Conservation (phyloP, 2,329 filamentous ascomycete genomes). For the Thelonectria olida region DNA sequence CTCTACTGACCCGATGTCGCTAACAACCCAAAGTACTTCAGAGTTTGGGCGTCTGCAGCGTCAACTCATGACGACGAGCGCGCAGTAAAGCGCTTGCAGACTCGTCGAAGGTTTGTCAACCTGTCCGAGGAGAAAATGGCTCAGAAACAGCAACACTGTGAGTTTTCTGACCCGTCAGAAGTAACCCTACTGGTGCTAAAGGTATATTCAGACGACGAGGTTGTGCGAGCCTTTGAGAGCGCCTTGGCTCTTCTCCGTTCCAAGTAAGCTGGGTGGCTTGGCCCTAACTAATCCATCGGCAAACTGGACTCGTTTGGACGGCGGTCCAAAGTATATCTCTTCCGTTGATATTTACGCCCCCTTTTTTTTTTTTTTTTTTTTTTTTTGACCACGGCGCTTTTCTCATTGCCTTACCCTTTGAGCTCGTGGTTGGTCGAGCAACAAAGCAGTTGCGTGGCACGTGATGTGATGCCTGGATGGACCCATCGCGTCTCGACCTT, state of each 20-base stretch:
- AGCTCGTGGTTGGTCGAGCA: conserved; percentile 3
- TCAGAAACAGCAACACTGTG: conserved; percentile 83
- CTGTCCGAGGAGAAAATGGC: conserved; percentile 76
- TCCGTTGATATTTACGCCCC: background rate
- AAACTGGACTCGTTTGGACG: background rate
- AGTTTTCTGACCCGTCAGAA: conserved; percentile 44
- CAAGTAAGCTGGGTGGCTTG: conserved; percentile 32
- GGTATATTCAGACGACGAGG: conserved; percentile 54
- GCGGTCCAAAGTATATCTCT: background rate
- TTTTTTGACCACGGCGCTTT: background rate
- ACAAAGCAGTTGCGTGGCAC: conserved; percentile 26
- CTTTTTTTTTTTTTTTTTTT: background rate
- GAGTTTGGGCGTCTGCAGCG: conserved; percentile 79
- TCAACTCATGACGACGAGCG: conserved; percentile 78
- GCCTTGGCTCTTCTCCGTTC: conserved; percentile 64
- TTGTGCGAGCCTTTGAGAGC: conserved; percentile 70
- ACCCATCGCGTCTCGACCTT: conserved; percentile 19
- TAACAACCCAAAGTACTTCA: conserved; percentile 71
- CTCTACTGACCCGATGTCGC: conserved; percentile 53
- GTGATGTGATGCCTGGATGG: conserved; percentile 30
- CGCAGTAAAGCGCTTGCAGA: conserved; percentile 81
- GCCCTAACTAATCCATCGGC: background rate
- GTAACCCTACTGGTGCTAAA: conserved; percentile 25
- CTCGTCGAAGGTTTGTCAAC: conserved; percentile 79
- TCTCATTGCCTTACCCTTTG: too few relatives aligned